Conservation (phyloP, 2,329 filamentous ascomycete species). For the Aspergillus phoenicis region DNA sequence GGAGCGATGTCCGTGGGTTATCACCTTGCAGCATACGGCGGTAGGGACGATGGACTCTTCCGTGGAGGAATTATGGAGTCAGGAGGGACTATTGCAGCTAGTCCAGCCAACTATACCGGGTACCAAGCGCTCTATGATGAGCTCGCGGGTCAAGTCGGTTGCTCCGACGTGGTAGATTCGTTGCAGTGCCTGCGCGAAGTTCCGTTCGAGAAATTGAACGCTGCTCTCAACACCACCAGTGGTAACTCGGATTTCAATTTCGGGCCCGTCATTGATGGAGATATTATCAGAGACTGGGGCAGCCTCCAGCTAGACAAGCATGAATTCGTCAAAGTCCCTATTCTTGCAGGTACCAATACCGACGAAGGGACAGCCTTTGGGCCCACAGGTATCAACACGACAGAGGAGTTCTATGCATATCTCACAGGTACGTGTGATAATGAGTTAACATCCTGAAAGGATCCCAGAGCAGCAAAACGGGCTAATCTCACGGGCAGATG, state of each 20-base stretch:
- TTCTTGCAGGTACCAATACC: conserved; percentile 65
- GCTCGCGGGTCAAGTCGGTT: conserved; percentile 63
- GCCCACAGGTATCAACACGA: conserved; percentile 57
- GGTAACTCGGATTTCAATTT: conserved; percentile 39
- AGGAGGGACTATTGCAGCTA: conserved; percentile 54
- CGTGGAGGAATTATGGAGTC: conserved; percentile 55
- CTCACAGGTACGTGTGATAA: conserved; percentile 33
- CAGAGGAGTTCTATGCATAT: conserved; percentile 52
- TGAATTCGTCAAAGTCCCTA: conserved; percentile 65
- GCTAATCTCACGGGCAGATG: conserved; percentile 25
- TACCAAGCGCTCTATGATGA: conserved; percentile 59
- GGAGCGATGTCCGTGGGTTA: conserved; percentile 54
- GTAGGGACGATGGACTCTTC: conserved; percentile 58
- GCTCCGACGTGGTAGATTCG: conserved; percentile 58
- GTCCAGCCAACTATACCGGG: conserved; percentile 40
- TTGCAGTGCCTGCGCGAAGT: conserved; percentile 67
- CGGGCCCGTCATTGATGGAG: conserved; percentile 56
- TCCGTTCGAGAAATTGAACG: conserved; percentile 61
- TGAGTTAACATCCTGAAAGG: neutral
- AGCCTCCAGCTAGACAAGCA: conserved; percentile 59
- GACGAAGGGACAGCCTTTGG: conserved; percentile 67
- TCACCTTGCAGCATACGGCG: conserved; percentile 58
- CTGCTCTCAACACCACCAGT: conserved; percentile 51
- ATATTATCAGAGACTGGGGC: conserved; percentile 57
- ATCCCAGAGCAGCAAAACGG: neutral